Evolutionary conservation across 768 basidiomycete genomes (phyloP), one percentile per base, ranked within the genome.

Genomic region (Steccherinum ochraceum): DNA sequence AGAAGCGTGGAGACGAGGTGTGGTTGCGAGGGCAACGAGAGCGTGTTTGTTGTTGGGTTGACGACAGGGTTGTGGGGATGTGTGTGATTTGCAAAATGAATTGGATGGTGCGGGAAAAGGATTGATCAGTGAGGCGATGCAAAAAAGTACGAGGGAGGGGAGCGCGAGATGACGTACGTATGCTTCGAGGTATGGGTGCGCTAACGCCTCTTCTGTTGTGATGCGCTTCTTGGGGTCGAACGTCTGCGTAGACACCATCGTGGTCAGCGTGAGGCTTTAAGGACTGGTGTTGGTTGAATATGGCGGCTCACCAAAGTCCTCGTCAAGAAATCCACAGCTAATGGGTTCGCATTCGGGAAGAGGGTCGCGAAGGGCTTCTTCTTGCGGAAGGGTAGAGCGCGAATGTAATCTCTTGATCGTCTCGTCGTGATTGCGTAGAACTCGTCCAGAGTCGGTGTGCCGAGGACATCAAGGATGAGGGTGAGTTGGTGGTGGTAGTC

Each of bases 221-320:
- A 93, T 85, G 42, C 96, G 86, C 67, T 94, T 96, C 76, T 93
- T 94, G 20, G 96, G 95, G 69, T 96, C 94, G 69, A 98, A 99
- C 0, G 96, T 95, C 88, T 89, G 58, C 43, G 45, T 46, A 24
- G n/a, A 49, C 24, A 46, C 52, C 24, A 19, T 16, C 10, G 2
- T 35, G 20, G n/a, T 46, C 44, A 39, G 25, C 4, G 49, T 39
- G 23, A 42, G 40, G 18, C 40, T 2, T 21, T 23, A 26, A 27
- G n/a, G 19, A n/a, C 39, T 4, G 12, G 25, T 40, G 5, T n/a
- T n/a, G n/a, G n/a, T n/a, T n/a, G 27, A 4, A 3, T 13, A 2
- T 35, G 23, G 47, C 45, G 30, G 66, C 75, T 46, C 61, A 86
- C 88, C 72, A 97, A 69, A 30, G 89, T 92, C 68, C 83, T 85